phyloP scores from a whole-genome alignment of 768 basidiomycete genomes.

The Kwoniella dendrophila region DNA sequence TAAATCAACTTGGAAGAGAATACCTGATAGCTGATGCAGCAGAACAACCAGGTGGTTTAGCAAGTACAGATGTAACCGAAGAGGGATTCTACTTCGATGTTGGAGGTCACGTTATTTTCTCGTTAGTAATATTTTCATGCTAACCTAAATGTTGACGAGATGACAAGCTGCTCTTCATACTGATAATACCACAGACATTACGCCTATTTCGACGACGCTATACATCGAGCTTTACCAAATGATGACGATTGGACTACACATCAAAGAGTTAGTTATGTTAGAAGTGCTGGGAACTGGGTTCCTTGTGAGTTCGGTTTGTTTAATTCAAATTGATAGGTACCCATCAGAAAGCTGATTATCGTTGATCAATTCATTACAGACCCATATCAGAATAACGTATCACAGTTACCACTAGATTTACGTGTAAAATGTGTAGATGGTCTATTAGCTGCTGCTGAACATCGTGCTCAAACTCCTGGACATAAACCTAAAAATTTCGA shows the following conservation, averaged over 20 bases:
- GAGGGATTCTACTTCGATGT: constrained; percentile 58
- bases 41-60: constrained; percentile 54
- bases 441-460: constrained; percentile 55
- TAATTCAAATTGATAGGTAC: not conserved
- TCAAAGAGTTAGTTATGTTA: constrained; percentile 57
- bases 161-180: not conserved
- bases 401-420: constrained; percentile 55
- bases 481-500: constrained; percentile 56
- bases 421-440: constrained; percentile 57
- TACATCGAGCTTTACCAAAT: constrained; percentile 56
- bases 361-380: constrained; percentile 36
- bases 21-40: constrained; percentile 54
- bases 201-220: constrained; percentile 56
- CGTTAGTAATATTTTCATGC: constrained; percentile 28
- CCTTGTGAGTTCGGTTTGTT: constrained; percentile 50
- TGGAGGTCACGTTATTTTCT: constrained; percentile 59
- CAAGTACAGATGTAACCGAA: constrained; percentile 54
- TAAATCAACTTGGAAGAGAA: constrained; percentile 51
- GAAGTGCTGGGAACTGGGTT: constrained; percentile 54
- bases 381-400: constrained; percentile 57
- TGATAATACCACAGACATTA: constrained; percentile 47
- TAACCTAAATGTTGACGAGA: not conserved
- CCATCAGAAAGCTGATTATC: no score
- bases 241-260: constrained; percentile 57
- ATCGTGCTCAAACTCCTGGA: constrained; percentile 38